Percentiles rank a stretch among this genome's conserved stretches.
Evolutionary conservation across 2,329 filamentous ascomycete species (phyloP).

Genomic region (Cytospora paraplurivora): DNA sequence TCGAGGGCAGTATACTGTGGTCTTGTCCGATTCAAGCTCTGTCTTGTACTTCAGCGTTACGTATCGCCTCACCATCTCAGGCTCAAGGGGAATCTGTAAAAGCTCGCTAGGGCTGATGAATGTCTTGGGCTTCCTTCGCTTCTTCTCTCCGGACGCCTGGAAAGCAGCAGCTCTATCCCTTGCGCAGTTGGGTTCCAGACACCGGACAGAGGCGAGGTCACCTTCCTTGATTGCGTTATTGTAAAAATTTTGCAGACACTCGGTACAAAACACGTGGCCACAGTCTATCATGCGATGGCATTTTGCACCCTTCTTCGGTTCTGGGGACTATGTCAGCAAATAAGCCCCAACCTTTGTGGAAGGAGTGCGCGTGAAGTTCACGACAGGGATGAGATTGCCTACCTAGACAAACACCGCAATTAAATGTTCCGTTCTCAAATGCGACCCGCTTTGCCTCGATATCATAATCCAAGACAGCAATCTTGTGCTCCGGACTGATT

Average conservation of each 20-base stretch:
- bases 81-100: conserved; percentile 70
- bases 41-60: conserved; percentile 90
- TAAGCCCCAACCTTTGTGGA: neutral
- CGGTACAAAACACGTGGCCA: conserved; percentile 85
- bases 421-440: conserved; percentile 83
- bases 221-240: conserved; percentile 85
- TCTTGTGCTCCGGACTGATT: conserved; percentile 61
- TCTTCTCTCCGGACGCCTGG: conserved; percentile 40
- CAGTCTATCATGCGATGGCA: conserved; percentile 86
- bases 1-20: conserved; percentile 89
- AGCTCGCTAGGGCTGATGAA: conserved; percentile 82
- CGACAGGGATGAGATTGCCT: conserved; percentile 32
- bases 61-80: conserved; percentile 79
- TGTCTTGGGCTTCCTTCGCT: conserved; percentile 62
- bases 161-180: conserved; percentile 55
- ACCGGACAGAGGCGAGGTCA: conserved; percentile 76
- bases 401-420: conserved; percentile 82
- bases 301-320: conserved; percentile 82
- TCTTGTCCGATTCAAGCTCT: conserved; percentile 87
- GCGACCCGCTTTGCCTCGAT: conserved; percentile 70
- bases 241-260: conserved; percentile 91
- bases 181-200: conserved; percentile 77
- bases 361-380: neutral
- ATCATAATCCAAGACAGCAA: conserved; percentile 77
- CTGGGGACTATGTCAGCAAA: conserved; percentile 43